Percentiles rank a stretch among this genome's conserved stretches.
phyloP scores from a whole-genome alignment of 2,329 filamentous ascomycete genomes.

The Ophiocordyceps robertsii region DNA sequence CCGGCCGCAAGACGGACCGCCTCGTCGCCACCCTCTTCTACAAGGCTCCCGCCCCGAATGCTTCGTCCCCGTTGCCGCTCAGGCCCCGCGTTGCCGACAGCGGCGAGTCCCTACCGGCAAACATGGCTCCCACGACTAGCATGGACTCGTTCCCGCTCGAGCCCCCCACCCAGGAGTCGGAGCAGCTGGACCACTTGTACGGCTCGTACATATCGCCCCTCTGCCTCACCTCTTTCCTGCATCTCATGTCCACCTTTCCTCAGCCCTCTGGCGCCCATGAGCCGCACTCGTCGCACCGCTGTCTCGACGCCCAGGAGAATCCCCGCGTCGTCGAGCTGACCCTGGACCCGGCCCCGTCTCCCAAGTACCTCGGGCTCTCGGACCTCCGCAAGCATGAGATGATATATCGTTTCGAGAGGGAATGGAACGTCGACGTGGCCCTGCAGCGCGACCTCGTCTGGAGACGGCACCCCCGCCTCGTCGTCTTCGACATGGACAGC shows the following conservation, averaged over 20 bases:
- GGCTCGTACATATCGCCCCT: conserved; percentile 52
- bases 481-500: conserved; percentile 98
- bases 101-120: conserved; percentile 27
- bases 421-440: conserved; percentile 79
- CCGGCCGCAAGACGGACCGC: conserved; percentile 33
- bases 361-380: conserved; percentile 49
- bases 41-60: conserved; percentile 23
- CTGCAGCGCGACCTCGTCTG: conserved; percentile 63
- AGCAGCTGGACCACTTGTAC: conserved; percentile 51
- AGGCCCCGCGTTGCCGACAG: conserved; percentile 17
- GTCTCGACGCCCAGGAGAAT: conserved; percentile 45
- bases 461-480: conserved; percentile 68
- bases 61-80: conserved; percentile 6
- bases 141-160: conserved; percentile 47
- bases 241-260: conserved; percentile 51
- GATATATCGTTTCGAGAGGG: conserved; percentile 71
- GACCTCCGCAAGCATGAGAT: conserved; percentile 70
- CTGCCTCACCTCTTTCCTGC: conserved; percentile 52
- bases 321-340: conserved; percentile 55
- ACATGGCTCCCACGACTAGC: conserved; percentile 46
- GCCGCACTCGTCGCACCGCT: conserved; percentile 48
- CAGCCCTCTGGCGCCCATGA: conserved; percentile 36
- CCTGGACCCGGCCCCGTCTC: conserved; percentile 45
- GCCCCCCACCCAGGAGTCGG: conserved; percentile 36
- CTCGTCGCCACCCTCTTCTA: conserved; percentile 53